Evolutionary conservation across 805 yeast genomes (phyloP).

Genomic region (Lachancea fermentati): DNA sequence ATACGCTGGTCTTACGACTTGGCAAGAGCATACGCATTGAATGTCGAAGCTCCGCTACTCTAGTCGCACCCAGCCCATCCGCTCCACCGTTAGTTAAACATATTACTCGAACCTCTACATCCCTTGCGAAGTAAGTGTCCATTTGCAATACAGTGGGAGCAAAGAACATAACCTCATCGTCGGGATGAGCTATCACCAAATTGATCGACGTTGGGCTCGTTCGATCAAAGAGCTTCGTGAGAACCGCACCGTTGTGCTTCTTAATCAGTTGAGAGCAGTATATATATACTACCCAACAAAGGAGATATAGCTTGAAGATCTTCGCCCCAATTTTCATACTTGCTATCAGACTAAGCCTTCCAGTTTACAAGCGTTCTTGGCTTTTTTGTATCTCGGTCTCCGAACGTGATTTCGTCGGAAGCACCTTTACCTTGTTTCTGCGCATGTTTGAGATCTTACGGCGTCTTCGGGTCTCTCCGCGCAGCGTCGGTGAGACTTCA

Average conservation of each 20-base stretch:
- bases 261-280: constrained; percentile 4
- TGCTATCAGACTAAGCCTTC: constrained; percentile 5
- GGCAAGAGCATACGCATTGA: constrained; percentile 22
- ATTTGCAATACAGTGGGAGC: constrained; percentile 48
- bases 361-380: neutral
- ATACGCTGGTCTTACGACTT: constrained; percentile 11
- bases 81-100: constrained; percentile 78
- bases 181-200: constrained; percentile 88
- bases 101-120: constrained; percentile 42
- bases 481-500: neutral
- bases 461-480: neutral
- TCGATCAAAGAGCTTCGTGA: neutral
- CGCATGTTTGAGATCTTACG: neutral
- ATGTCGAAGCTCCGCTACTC: constrained; percentile 52
- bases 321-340: constrained; percentile 8
- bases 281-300: constrained; percentile 10
- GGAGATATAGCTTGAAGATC: constrained; percentile 9
- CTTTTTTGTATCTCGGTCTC: neutral
- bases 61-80: constrained; percentile 60
- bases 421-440: neutral
- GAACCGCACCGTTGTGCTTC: constrained; percentile 5
- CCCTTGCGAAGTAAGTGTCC: constrained; percentile 12
- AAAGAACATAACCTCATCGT: constrained; percentile 97
- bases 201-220: constrained; percentile 29
- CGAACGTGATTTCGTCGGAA: neutral